Conservation (phyloP, 441 rosid species). For the Erysimum cheiri region DNA sequence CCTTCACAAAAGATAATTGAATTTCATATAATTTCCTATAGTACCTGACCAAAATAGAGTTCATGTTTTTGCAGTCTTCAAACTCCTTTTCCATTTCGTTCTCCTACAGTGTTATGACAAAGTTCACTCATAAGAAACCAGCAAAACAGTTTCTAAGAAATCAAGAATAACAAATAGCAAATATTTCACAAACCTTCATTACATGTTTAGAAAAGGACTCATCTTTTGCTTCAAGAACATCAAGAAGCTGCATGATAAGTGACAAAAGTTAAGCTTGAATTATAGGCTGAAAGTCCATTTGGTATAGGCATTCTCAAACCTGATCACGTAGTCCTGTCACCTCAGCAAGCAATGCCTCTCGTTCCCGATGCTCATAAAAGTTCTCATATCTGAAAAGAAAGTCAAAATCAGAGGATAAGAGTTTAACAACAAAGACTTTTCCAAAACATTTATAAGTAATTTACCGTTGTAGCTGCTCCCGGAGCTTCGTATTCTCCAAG, state of each 20-base stretch:
- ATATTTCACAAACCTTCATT: constrained; percentile 54
- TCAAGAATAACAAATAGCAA: constrained; percentile 34
- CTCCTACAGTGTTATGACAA: constrained; percentile 53
- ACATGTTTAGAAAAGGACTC: constrained; percentile 40
- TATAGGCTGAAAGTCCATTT: constrained; percentile 22
- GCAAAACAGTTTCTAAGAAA: constrained; percentile 24
- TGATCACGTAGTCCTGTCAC: constrained; percentile 73
- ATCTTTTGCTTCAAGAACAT: constrained; percentile 56
- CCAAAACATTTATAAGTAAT: constrained; percentile 35
- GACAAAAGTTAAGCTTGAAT: constrained; percentile 33
- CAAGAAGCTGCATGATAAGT: constrained; percentile 59
- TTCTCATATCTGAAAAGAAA: constrained; percentile 65
- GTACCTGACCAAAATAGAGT: constrained; percentile 77
- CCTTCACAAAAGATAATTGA: constrained; percentile 23
- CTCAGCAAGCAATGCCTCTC: constrained; percentile 69
- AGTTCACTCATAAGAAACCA: constrained; percentile 37
- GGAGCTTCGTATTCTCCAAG: constrained; percentile 69
- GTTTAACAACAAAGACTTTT: constrained; percentile 18
- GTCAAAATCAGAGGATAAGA: constrained; percentile 29
- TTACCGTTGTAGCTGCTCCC: constrained; percentile 75
- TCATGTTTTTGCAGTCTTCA: constrained; percentile 70
- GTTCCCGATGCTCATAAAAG: constrained; percentile 72
- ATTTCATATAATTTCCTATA: constrained; percentile 1
- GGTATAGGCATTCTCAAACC: constrained; percentile 54
- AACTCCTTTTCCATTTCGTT: constrained; percentile 60